Percentiles rank a stretch among this genome's conserved stretches.
Evolutionary conservation across 1,284 basidiomycete genomes (phyloP).

Genomic region (Trametes hirsuta): DNA sequence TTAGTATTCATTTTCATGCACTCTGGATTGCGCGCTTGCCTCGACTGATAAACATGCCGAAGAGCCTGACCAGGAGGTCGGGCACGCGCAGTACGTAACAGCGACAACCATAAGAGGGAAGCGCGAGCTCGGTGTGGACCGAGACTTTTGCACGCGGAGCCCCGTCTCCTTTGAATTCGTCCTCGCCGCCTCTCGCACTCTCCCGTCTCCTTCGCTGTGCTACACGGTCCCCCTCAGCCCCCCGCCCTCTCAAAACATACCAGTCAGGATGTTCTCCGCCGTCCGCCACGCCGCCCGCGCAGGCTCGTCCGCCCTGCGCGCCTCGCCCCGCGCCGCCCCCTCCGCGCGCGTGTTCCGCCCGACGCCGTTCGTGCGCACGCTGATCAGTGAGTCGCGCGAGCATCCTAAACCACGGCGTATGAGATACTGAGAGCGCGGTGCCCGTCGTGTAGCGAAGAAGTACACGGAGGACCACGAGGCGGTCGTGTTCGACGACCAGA

Average conservation of each 20-base stretch:
- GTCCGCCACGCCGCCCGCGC: constrained; percentile 36
- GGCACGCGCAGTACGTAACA: constrained; percentile 15
- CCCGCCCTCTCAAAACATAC: background rate
- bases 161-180: constrained; percentile 12
- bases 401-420: background rate
- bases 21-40: background rate
- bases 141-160: constrained; percentile 20
- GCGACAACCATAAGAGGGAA: constrained; percentile 23
- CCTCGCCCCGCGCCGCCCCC: constrained; percentile 26
- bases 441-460: constrained; percentile 61
- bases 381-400: constrained; percentile 39
- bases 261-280: constrained; percentile 30
- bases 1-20: constrained; percentile 9
- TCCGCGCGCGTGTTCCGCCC: constrained; percentile 23
- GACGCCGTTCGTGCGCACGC: constrained; percentile 36
- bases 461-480: constrained; percentile 94
- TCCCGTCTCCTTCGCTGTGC: background rate
- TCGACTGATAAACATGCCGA: background rate
- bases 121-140: constrained; percentile 8
- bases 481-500: constrained; percentile 79
- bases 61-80: background rate
- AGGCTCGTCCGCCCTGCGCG: constrained; percentile 29
- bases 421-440: background rate
- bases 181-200: background rate
- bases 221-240: background rate